Base-by-base conservation (phyloP, 179 eudicot genomes). In the Pouteria campechiana region DNA sequence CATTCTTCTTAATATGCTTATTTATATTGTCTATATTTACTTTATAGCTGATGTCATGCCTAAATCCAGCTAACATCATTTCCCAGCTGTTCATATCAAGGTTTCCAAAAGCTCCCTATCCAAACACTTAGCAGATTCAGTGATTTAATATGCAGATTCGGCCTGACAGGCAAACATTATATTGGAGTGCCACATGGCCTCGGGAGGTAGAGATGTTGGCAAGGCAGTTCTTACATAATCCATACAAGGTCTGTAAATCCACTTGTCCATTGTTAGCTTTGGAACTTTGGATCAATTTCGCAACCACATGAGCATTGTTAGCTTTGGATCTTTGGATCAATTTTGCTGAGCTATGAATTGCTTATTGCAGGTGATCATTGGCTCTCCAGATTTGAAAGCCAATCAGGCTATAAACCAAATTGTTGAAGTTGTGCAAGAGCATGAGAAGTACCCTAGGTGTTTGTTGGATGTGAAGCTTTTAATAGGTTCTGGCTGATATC, bases 121-220 rank as follows among this genome's bases (percentile, higher is more conserved):
- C n/a, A n/a, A n/a, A n/a, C n/a, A n/a, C n/a, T n/a, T n/a, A n/a
- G n/a, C n/a, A n/a, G n/a, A n/a, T n/a, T n/a, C n/a, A n/a, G n/a
- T n/a, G n/a, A n/a, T n/a, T n/a, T n/a, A n/a, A n/a, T n/a, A 27
- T 54, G 39, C 85, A 90, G 98, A 82, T 87, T 39, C 84, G 96
- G 25, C 96, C 98, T 32, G 96, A 87, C 60, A 88, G 98, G 44
- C 98, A 90, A 58, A 87, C 98, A 25, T 65, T 90, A 50, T 73
- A 72, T 38, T 90, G 96, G 96, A 90, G 96, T 67, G 96, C 96
- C 42, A 90, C 98, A 27, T 90, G 98, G 98, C 98, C 98, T 6
- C 79, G 67, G 73, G 98, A 87, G 66, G 98, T 90, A 44, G 98
- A 87, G 56, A 77, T 60, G 38, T 66, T 90, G 35, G 98, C 98